Conservation (phyloP, 192 early-diverging fungal species). For the Spizellomyces punctatus region DNA sequence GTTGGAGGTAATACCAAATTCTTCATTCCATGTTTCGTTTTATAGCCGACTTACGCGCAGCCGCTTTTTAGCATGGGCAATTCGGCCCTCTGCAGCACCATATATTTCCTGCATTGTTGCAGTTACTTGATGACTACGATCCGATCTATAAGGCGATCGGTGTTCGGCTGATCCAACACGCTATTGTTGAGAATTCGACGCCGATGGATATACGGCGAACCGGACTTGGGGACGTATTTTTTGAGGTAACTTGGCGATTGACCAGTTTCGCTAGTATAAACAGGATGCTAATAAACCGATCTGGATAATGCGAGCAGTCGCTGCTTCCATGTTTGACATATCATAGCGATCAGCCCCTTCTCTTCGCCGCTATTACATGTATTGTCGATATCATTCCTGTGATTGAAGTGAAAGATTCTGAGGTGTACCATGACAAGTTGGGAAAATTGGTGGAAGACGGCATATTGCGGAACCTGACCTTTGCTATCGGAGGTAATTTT, state of each 20-base stretch:
- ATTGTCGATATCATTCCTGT: constrained; percentile 28
- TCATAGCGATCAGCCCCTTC: constrained; percentile 28
- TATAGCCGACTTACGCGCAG: too few species aligned
- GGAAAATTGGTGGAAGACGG: constrained; percentile 36
- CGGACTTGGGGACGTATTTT: constrained; percentile 42
- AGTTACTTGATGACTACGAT: constrained; percentile 43
- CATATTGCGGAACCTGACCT: constrained; percentile 28
- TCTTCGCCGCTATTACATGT: constrained; percentile 23
- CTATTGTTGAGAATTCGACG: constrained; percentile 22
- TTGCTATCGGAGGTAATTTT: constrained; percentile 42
- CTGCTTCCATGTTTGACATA: constrained; percentile 27
- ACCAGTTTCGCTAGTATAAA: neutral
- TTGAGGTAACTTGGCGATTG: constrained; percentile 2
- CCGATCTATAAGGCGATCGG: constrained; percentile 36
- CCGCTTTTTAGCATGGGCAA: constrained; percentile 15
- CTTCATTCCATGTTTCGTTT: too few species aligned
- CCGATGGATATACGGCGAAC: constrained; percentile 29
- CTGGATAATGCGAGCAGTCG: neutral
- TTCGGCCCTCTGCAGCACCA: constrained; percentile 32
- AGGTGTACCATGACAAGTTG: constrained; percentile 14
- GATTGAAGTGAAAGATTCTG: constrained; percentile 28
- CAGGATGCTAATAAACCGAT: neutral
- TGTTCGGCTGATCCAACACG: constrained; percentile 17
- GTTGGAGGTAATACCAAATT: constrained; percentile 12
- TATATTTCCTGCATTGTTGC: constrained; percentile 38